Base-by-base conservation (phyloP, 2,329 filamentous ascomycete species). In the Fusarium pilosicola region DNA sequence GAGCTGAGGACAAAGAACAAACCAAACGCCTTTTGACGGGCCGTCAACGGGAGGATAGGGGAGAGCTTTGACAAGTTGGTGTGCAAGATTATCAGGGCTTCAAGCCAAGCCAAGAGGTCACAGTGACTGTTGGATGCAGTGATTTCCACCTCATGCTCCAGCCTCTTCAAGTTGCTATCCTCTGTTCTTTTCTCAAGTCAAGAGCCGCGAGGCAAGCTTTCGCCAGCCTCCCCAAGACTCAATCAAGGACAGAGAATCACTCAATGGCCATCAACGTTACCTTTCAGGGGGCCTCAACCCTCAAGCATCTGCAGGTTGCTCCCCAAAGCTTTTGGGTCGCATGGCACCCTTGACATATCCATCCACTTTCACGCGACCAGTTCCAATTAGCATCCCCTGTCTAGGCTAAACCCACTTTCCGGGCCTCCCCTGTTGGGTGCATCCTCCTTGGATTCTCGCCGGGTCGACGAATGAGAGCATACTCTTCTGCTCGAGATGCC, bases 331-430 rank as follows among this genome's bases (percentile, higher is more conserved):
- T 52, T 74, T 73, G 55, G 38, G 65, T 74, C 70, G 62, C 71
- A 74, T 74, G 71, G 71, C 71, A 74, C 62, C 71, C 71, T 61
- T 72, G 63, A 56, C 68, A 69, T 24, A 45, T 26, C 26, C 24
- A 46, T 56, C 60, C 51, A 52, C 54, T 54, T 49, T 62, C 59
- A 62, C 32, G 41, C 60, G 48, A 55, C 48, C 54, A 49, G 24
- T 64, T 65, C 62, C 75, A 73, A 65, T 72, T 71, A 75, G 46
- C 44, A 60, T 48, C 65, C 70, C 61, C 36, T 62, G 63, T 65
- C 59, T 34, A 20, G 26, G 20, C 30, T 55, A 70, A 65, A 60
- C 39, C 71, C 66, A 73, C 62, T 62, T 69, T 73, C 71, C 56
- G 62, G 58, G 48, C 42, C 48, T 65, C 72, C 74, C 72, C 72